Percentiles rank a stretch among this genome's conserved stretches.
Evolutionary conservation across 1,284 basidiomycete genomes (phyloP).

Genomic region (Leccinum pachyderme): DNA sequence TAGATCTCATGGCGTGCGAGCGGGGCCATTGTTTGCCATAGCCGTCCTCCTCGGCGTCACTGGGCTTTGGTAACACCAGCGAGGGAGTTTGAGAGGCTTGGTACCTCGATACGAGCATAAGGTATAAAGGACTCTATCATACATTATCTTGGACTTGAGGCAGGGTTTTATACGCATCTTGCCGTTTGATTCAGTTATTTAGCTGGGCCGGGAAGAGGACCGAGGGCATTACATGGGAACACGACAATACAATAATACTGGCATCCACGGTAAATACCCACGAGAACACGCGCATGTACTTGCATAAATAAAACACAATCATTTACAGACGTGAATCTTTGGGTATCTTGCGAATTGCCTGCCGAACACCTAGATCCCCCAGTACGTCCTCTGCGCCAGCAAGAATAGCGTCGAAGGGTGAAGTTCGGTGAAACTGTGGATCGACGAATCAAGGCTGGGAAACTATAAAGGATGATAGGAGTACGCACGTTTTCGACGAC

Average conservation of each 20-base stretch:
- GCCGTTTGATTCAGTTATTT: neutral
- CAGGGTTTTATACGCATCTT: neutral
- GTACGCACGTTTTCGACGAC: conserved; percentile 55
- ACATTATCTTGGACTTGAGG: conserved; percentile 10
- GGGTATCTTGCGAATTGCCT: conserved; percentile 67
- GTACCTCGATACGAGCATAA: neutral
- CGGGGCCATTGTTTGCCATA: conserved; percentile 5
- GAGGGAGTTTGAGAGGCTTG: neutral
- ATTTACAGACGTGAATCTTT: conserved; percentile 45
- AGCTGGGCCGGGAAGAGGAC: neutral
- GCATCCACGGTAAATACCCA: neutral
- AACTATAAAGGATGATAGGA: neutral
- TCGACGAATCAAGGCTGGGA: neutral
- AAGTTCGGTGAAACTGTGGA: conserved; percentile 39
- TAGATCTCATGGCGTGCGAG: neutral
- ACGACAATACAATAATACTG: conserved; percentile 1
- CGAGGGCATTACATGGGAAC: conserved; percentile 5
- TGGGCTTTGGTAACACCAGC: conserved; percentile 15
- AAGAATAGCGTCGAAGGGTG: conserved; percentile 46
- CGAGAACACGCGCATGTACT: neutral
- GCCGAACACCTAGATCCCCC: conserved; percentile 64
- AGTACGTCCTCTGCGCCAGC: conserved; percentile 67
- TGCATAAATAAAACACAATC: neutral
- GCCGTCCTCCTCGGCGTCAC: conserved; percentile 8
- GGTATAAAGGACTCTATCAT: conserved; percentile 9